Percentiles rank a stretch among this genome's conserved stretches.
phyloP scores from a whole-genome alignment of 495 filamentous ascomycete genomes.

The Neurospora sp. region DNA sequence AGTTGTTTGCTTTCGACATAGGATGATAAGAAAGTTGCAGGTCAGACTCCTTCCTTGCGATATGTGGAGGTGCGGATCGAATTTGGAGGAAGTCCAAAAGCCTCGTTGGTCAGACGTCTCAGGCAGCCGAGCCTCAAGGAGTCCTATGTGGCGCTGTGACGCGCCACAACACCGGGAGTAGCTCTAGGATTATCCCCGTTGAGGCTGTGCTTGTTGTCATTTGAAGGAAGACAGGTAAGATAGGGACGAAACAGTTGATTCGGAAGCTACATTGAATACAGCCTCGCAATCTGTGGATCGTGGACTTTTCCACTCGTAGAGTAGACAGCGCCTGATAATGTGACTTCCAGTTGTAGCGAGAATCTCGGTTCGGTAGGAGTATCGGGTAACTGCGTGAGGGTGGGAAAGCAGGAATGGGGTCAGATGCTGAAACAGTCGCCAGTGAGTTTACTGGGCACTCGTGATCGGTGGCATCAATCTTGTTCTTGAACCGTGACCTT shows the following conservation, averaged over 20 bases:
- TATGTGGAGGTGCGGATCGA: not conserved
- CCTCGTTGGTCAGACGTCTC: not conserved
- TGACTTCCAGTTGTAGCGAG: not conserved
- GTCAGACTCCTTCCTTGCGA: too few relatives aligned
- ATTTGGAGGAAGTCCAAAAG: not conserved
- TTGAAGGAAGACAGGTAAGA: not conserved
- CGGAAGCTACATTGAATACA: not conserved
- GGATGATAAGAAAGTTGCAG: not conserved
- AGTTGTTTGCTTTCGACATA: not conserved
- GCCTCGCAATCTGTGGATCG: not conserved
- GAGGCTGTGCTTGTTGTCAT: not conserved
- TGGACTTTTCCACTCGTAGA: not conserved
- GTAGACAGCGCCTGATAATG: not conserved
- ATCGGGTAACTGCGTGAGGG: not conserved
- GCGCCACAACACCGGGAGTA: not conserved
- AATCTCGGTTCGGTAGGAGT: not conserved
- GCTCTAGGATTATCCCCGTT: not conserved
- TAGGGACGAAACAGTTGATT: not conserved
- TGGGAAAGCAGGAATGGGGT: not conserved
- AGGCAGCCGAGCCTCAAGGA: not conserved
- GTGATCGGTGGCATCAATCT: not conserved
- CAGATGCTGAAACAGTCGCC: not conserved
- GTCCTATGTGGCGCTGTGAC: not conserved
- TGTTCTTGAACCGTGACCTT: not conserved
- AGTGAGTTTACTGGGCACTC: not conserved